Base-by-base conservation (phyloP, 2,329 filamentous ascomycete genomes). In the Fusarium albidum region DNA sequence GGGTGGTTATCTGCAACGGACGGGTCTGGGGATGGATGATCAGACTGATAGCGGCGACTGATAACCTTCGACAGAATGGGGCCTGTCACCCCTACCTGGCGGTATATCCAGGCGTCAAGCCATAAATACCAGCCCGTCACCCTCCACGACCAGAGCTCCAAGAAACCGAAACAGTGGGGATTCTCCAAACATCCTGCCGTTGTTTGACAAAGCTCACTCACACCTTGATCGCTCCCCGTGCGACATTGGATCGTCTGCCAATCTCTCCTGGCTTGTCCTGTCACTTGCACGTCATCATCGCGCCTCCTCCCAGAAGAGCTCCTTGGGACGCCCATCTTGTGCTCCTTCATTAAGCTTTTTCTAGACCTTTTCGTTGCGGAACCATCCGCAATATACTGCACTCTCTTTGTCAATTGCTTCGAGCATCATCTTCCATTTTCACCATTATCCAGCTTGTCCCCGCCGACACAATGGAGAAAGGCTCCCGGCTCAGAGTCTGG, bases 401-500 rank as follows among this genome's bases (percentile, higher is more conserved):
- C 21, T 7, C 21, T 40, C 14, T 14, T 12, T 27, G 13, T 28
- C 33, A 34, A 34, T 27, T 28, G 14, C 33, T 25, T 35, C 18
- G n/a, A 11, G 9, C 5, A 15, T 41, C 5, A 9, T 28, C 13
- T 29, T 17, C n/a, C n/a, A 34, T 9, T 25, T 40, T 35, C 27
- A 14, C 31, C 31, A 31, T 26, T 15, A 7, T 21, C 21, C 29
- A 34, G 13, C 18, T 18, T 14, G 4, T 11, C 34, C 28, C 12
- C 25, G 32, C 13, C 26, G 29, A 15, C 49, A 49, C 21, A 43
- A 64, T 69, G 61, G 69, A 71, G 40, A 66, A 72, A 52, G 69
- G 63, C 52, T 73, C 71, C 29, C 75, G 72, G 57, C 65, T 78
- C 44, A 74, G 74, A 60, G 70, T 72, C 56, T 77, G 78, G 72